A percentile compares a stretch with the other conserved stretches of the same genome.
phyloP scores from a whole-genome alignment of 2,329 filamentous ascomycete species.

The Pestalotiopsis fici region DNA sequence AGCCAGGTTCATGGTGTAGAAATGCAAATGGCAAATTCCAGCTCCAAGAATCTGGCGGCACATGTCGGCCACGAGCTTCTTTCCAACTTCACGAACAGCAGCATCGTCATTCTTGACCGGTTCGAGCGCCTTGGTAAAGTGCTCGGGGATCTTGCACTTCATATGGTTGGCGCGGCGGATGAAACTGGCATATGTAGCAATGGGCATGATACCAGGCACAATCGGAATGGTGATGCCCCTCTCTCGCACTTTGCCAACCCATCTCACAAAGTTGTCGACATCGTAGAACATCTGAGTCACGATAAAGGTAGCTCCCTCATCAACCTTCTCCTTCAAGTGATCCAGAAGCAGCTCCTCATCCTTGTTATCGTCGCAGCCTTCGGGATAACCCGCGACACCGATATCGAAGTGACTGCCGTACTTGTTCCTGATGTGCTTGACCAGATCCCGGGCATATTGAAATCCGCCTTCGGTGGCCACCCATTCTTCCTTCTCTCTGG shows the following conservation, averaged over 20 bases:
- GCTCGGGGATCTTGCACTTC: constrained; percentile 77
- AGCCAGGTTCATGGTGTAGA: constrained; percentile 99
- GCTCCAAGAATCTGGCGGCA: constrained; percentile 82
- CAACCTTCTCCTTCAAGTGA: constrained; percentile 95
- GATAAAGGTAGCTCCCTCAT: constrained; percentile 89
- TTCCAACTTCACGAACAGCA: constrained; percentile 87
- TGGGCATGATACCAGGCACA: constrained; percentile 90
- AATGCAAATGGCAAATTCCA: constrained; percentile 88
- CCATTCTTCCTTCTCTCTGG: constrained; percentile 92
- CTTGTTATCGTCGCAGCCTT: constrained; percentile 91
- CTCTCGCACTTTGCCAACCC: constrained; percentile 84
- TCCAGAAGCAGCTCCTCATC: constrained; percentile 83
- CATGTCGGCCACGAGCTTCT: constrained; percentile 83
- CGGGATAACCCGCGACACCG: constrained; percentile 93
- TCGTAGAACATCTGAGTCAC: constrained; percentile 99
- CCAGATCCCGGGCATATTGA: constrained; percentile 88
- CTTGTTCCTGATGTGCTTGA: constrained; percentile 70
- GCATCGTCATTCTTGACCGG: constrained; percentile 97
- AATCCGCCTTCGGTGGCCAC: constrained; percentile 84
- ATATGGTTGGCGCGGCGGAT: constrained; percentile 89
- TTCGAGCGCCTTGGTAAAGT: constrained; percentile 81
- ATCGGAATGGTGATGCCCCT: constrained; percentile 84
- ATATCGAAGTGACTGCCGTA: constrained; percentile 96
- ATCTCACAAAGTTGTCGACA: constrained; percentile 88
- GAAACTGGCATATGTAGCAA: constrained; percentile 93